Evolutionary conservation across 2,329 filamentous ascomycete species (phyloP), one percentile per base, ranked within the genome.

Genomic region (Rhinocladiella mackenziei): DNA sequence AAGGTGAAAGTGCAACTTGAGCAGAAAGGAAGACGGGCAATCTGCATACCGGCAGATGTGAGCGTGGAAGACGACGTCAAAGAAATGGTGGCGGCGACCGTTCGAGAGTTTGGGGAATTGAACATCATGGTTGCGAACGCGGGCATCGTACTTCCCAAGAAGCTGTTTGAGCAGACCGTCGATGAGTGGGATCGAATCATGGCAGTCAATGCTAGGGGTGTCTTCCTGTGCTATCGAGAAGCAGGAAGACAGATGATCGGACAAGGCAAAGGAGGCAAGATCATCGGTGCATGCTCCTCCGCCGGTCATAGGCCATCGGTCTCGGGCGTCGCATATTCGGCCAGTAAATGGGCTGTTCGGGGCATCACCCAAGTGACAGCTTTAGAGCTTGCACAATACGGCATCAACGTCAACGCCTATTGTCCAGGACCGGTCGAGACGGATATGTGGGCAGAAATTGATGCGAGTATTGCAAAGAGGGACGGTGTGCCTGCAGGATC

Each of bases 321-420:
- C 71, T 0, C 58, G 78, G 32, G 65, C 83, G 7, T 73, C 74
- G 0, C 77, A 80, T 86, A 85, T 64, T 75, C 69, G 8, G 75
- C 80, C 3, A 73, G 73, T 10, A 85, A 86, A 58, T 84, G 73
- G 65, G 82, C 82, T 0, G 79, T 85, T 1, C 70, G 81, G 4
- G 80, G 80, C 0, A 64, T 85, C 38, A 81, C 76, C 0, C 79
- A 84, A 60, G 75, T 72, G 0, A 80, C 80, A 50, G 81, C 81
- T 0, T 76, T 81, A 69, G 80, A 83, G 50, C 69, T 83, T 60
- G 81, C 79, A 0, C 60, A 65, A 29, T 72, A 84, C 57, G 68
- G 76, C 41, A 84, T 86, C 58, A 83, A 77, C 0, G 80, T 76
- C n/a, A 85, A 84, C 53, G 73, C 75, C 0, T 84, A 84, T 55